phyloP scores from a whole-genome alignment of 306 rosid species.

The Phaseolus lunatus region DNA sequence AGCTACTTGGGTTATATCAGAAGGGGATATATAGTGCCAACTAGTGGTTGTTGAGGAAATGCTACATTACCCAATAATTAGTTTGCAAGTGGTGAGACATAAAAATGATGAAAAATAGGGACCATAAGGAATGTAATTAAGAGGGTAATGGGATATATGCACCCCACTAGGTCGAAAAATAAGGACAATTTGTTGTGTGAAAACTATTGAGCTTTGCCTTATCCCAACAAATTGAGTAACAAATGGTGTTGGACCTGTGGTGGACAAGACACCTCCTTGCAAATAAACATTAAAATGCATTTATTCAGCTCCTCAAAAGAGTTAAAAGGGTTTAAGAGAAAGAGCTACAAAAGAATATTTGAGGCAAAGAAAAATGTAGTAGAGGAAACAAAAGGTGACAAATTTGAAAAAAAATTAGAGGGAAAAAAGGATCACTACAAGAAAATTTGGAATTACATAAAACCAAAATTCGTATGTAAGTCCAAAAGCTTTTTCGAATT shows the following conservation, averaged over 20 bases:
- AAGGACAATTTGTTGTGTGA: conserved; percentile 86
- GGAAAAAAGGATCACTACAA: too few species aligned
- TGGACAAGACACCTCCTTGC: conserved; percentile 84
- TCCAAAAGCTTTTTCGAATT: too few species aligned
- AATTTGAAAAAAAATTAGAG: too few species aligned
- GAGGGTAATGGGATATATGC: conserved; percentile 87
- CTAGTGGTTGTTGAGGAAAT: conserved; percentile 91
- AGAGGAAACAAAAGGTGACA: too few species aligned
- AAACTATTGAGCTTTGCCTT: conserved; percentile 86
- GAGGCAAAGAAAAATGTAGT: too few species aligned
- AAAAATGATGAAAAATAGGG: conserved; percentile 84
- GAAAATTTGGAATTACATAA: too few species aligned
- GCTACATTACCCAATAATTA: conserved; percentile 87
- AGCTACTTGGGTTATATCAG: too few species aligned
- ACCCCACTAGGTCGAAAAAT: conserved; percentile 84
- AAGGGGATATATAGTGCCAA: conserved; percentile 77
- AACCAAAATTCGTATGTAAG: too few species aligned
- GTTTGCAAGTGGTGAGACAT: conserved; percentile 85
- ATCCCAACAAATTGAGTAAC: conserved; percentile 86
- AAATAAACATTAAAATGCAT: conserved; percentile 44
- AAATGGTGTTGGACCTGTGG: conserved; percentile 76
- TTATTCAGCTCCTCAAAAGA: too few species aligned
- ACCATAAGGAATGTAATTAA: conserved; percentile 85
- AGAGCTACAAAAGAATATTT: too few species aligned
- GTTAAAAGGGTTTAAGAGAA: too few species aligned